These are phyloP conservation scores for Fusarium beomiforme DNA, from an alignment of 2,329 filamentous ascomycete genomes.

Conservation along the genomic window DNA sequence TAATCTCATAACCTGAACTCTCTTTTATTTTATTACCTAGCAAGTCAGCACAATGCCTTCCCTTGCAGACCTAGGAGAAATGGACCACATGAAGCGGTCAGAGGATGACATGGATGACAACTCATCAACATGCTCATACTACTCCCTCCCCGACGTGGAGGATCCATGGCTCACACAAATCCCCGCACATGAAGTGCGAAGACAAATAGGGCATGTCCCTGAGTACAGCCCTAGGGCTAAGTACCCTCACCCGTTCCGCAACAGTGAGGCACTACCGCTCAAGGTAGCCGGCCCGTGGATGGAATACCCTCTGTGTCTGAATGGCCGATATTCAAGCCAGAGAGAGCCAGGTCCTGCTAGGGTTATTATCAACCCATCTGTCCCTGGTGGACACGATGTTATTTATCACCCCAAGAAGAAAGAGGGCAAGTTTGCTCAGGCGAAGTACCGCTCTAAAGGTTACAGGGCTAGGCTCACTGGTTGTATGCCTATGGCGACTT, in stretches of 20 bases:
- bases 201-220: not conserved
- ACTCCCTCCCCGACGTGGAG: not conserved
- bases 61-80: not conserved
- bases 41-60: not conserved
- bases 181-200: not conserved
- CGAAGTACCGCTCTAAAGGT: not conserved
- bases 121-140: slow-evolving; percentile 8
- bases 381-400: not conserved
- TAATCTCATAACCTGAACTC: too few species aligned
- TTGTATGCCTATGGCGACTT: not conserved
- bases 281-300: not conserved
- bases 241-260: not conserved
- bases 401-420: not conserved
- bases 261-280: not conserved
- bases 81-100: not conserved
- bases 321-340: not conserved
- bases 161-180: not conserved
- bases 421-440: not conserved
- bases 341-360: not conserved
- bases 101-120: slow-evolving; percentile 9
- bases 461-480: not conserved
- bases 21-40: too few species aligned
- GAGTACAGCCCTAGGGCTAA: not conserved
- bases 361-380: slow-evolving; percentile 1
- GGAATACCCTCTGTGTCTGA: not conserved